Base-by-base conservation (phyloP, 192 early-diverging fungal species). In the Backusella liffmaniae region DNA sequence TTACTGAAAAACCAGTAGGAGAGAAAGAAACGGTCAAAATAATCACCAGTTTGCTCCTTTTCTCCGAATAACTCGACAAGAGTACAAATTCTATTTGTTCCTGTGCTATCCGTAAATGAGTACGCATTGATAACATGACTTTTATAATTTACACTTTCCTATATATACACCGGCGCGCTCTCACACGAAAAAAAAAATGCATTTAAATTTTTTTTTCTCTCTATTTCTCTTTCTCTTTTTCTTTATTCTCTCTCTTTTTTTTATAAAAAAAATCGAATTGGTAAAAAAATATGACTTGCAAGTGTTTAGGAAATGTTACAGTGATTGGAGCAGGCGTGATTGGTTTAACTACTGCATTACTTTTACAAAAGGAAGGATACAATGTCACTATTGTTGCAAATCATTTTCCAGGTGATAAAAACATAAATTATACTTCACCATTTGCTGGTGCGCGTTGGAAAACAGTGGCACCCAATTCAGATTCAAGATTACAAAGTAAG, bases 281-380 rank as follows among this genome's bases (percentile, higher is more conserved):
- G 29, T 62, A 29, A 32, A 32, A 32, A 21, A 62, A 62, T 13
- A 62, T 62, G 56, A 29, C 56, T 62, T 62, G 23, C 56, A 62
- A 62, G 56, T 62, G 56, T 23, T 62, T 62, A 29, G 56, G 56
- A 62, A 69, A 39, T 51, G 46, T 76, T 1, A 34, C 68, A 26
- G 91, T 96, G 8, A 75, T 96, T 73, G 94, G 94, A 16, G 89
- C 91, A 3, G 94, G 94, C 72, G 94, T 95, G 2, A 75, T 87
- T 21, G 94, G 93, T 8, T 85, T 95, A 12, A 93, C 93, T 5
- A 90, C 89, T 0, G 94, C 90, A 7, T 73, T 95, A 1, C 67
- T 91, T 8, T 80, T 93, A 32, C 87, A 88, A 72, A 81, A 83
- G 77, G 83, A 88, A 59, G 84, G 88, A 16, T 88, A 87, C 72